Percentiles rank a stretch among this genome's conserved stretches.
Evolutionary conservation across 306 rosid genomes (phyloP).

Genomic region (Cajanus cajan): DNA sequence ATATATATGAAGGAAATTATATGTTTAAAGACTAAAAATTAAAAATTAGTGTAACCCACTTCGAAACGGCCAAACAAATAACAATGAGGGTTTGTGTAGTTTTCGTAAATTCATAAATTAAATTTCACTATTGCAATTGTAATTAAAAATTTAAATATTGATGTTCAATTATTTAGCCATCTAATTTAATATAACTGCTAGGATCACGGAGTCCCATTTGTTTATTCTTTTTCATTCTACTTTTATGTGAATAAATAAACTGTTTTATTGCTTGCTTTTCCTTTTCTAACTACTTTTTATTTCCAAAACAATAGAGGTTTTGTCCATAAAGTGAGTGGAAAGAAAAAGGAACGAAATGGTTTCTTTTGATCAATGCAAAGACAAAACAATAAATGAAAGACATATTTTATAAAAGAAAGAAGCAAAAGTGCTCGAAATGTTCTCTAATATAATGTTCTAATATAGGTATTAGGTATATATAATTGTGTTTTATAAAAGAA

Average conservation of each 20-base stretch:
- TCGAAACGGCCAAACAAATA: too few species aligned
- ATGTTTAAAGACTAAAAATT: too few species aligned
- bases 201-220: not conserved
- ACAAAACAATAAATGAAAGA: not conserved
- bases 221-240: not conserved
- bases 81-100: too few species aligned
- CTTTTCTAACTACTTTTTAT: not conserved
- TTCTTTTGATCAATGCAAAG: conserved; percentile 20
- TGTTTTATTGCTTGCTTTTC: not conserved
- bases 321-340: not conserved
- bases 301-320: not conserved
- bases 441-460: not conserved
- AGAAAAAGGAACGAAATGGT: not conserved
- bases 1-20: too few species aligned
- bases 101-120: too few species aligned
- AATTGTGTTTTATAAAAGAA: too few species aligned
- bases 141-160: not conserved
- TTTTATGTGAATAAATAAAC: not conserved
- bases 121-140: too few species aligned
- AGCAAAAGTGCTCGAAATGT: not conserved
- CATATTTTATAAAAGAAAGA: conserved; percentile 9
- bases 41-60: too few species aligned
- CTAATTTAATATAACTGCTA: not conserved
- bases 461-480: not conserved
- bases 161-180: not conserved